Conservation (phyloP, 2,329 filamentous ascomycete species). For the Colletotrichum nymphaeae region DNA sequence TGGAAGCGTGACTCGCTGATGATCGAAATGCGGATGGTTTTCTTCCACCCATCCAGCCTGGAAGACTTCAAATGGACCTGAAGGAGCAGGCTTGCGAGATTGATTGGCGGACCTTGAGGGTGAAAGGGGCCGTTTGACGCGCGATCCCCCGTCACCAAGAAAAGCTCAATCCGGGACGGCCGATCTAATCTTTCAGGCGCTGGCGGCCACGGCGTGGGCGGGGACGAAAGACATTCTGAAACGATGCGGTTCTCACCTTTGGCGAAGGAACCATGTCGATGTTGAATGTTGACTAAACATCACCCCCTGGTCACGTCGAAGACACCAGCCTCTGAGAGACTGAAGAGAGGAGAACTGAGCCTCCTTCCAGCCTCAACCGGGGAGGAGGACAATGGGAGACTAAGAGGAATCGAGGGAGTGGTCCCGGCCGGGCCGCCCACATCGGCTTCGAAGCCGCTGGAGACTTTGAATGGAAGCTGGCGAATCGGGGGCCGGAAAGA, state of each 20-base stretch:
- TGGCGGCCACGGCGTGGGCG: conserved; percentile 16
- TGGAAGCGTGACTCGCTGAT: neutral
- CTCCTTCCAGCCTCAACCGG: neutral
- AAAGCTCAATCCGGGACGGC: conserved; percentile 19
- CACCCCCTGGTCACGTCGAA: neutral
- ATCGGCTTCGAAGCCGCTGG: conserved; percentile 4
- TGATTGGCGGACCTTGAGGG: conserved; percentile 13
- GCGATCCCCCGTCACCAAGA: conserved; percentile 23
- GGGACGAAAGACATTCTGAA: conserved; percentile 18
- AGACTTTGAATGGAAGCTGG: neutral
- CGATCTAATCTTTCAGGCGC: conserved; percentile 18
- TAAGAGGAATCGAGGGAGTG: neutral
- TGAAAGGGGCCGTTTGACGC: neutral
- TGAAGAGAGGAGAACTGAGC: neutral
- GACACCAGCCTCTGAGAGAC: neutral
- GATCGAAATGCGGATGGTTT: neutral
- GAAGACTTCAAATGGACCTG: neutral
- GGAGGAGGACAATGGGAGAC: neutral
- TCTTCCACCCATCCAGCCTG: neutral
- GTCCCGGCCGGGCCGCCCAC: conserved; percentile 18
- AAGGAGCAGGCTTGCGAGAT: neutral
- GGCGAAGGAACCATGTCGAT: conserved; percentile 9
- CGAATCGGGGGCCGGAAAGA: conserved; percentile 6
- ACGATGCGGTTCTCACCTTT: conserved; percentile 3
- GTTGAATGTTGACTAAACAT: neutral